phyloP scores from a whole-genome alignment of 2,329 filamentous ascomycete genomes.

The Colletotrichum graminicola region DNA sequence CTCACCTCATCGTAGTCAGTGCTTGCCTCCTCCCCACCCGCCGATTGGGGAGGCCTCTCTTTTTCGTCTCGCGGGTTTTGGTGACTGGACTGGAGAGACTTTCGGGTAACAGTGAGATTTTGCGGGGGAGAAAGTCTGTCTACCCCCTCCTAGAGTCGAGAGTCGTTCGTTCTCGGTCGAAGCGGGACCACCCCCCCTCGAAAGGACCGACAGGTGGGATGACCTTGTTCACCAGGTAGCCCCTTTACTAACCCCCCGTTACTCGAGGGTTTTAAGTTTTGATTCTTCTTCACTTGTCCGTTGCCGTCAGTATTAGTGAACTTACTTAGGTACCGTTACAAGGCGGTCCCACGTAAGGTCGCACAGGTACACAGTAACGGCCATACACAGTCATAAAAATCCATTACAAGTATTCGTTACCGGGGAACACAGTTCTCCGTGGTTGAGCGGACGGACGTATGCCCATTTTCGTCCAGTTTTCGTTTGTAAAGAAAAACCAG shows the following conservation, averaged over 20 bases:
- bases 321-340: too few relatives aligned
- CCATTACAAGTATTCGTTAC: background rate
- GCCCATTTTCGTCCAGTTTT: background rate
- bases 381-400: too few relatives aligned
- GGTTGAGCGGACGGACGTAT: background rate
- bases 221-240: background rate
- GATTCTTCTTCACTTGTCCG: too few relatives aligned
- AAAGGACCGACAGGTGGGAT: background rate
- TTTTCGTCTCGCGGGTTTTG: background rate
- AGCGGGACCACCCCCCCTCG: background rate
- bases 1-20: background rate
- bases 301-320: too few relatives aligned
- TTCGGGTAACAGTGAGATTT: constrained; percentile 8
- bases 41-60: background rate
- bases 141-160: background rate
- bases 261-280: background rate
- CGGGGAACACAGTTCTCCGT: background rate
- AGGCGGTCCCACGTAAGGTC: too few relatives aligned
- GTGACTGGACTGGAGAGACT: background rate
- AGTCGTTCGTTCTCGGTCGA: background rate
- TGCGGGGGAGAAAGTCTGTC: constrained; percentile 11
- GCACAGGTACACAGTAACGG: too few relatives aligned
- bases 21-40: background rate
- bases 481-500: constrained; percentile 1
- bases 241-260: background rate